Evolutionary conservation across 352 stramenopile genomes (phyloP).

Genomic region (Aphanomyces astaci): DNA sequence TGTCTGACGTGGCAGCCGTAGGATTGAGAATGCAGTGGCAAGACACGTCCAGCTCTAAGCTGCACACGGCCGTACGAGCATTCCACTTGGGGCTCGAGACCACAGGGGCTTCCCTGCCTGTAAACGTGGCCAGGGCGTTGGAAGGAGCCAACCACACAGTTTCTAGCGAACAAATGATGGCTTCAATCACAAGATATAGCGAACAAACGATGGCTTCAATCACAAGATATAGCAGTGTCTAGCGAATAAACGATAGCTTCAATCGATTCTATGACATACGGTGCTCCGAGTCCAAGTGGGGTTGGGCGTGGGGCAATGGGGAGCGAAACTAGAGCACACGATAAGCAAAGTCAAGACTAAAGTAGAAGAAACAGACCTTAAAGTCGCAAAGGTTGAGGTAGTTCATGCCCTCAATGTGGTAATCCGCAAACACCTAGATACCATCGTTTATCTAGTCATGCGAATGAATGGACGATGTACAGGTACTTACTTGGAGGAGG

Average conservation of each 20-base stretch:
- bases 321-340: background rate
- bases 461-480: background rate
- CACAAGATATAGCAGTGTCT: too few relatives aligned
- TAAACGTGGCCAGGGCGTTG: slow-evolving; percentile 28
- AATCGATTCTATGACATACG: too few relatives aligned
- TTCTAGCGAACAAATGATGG: background rate
- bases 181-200: too few relatives aligned
- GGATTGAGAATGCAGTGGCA: slow-evolving; percentile 63
- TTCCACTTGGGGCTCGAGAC: slow-evolving; percentile 26
- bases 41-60: slow-evolving; percentile 52
- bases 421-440: slow-evolving; percentile 86
- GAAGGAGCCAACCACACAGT: slow-evolving; percentile 23
- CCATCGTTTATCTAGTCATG: too few relatives aligned
- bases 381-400: slow-evolving; percentile 57
- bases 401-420: slow-evolving; percentile 91
- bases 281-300: background rate
- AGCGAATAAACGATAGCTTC: too few relatives aligned
- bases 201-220: too few relatives aligned
- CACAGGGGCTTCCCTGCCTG: slow-evolving; percentile 29
- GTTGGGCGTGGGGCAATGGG: background rate
- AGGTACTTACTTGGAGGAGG: slow-evolving; percentile 56
- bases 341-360: background rate
- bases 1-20: slow-evolving; percentile 30
- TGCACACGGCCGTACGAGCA: slow-evolving; percentile 21
- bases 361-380: slow-evolving; percentile 33